phyloP scores from a whole-genome alignment of 164 flowering plant genomes.

The Stephania yunnanensis region DNA sequence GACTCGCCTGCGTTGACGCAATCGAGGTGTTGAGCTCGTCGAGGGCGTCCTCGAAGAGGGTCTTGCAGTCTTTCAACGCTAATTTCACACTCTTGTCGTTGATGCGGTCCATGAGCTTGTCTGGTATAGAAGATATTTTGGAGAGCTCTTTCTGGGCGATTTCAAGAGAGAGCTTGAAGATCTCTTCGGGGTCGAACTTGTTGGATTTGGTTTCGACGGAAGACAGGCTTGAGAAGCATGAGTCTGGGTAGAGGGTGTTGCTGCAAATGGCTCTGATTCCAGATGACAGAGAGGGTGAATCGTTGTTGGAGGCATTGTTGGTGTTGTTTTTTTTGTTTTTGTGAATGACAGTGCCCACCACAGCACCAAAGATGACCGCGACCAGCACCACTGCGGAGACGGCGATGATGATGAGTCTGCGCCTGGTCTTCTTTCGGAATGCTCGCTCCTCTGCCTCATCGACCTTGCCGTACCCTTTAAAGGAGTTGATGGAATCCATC shows the following conservation, averaged over 20 bases:
- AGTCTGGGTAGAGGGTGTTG: slow-evolving; percentile 36
- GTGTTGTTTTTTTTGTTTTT: slow-evolving; percentile 13
- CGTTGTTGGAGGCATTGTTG: background rate
- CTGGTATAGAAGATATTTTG: slow-evolving; percentile 25
- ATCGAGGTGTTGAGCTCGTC: slow-evolving; percentile 42
- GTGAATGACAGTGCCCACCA: slow-evolving; percentile 29
- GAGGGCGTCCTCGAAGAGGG: slow-evolving; percentile 43
- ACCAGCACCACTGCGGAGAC: slow-evolving; percentile 44
- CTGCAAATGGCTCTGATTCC: slow-evolving; percentile 37
- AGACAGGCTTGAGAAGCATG: slow-evolving; percentile 42
- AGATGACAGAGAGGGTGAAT: slow-evolving; percentile 10
- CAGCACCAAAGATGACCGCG: slow-evolving; percentile 36
- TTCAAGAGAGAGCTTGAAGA: slow-evolving; percentile 42
- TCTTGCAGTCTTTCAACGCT: slow-evolving; percentile 44
- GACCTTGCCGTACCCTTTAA: slow-evolving; percentile 67
- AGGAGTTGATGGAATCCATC: slow-evolving; percentile 49
- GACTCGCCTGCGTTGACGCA: slow-evolving; percentile 23
- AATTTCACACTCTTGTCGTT: slow-evolving; percentile 16
- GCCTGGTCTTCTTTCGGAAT: slow-evolving; percentile 40
- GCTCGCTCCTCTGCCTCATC: slow-evolving; percentile 41
- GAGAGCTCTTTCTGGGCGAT: slow-evolving; percentile 38
- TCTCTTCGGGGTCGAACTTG: slow-evolving; percentile 27
- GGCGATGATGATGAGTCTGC: slow-evolving; percentile 37
- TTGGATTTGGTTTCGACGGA: slow-evolving; percentile 8
- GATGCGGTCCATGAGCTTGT: slow-evolving; percentile 10